These are phyloP conservation scores for Pseudogymnoascus sp. DNA, from an alignment of 2,329 filamentous ascomycete species.

Conservation along the genomic window DNA sequence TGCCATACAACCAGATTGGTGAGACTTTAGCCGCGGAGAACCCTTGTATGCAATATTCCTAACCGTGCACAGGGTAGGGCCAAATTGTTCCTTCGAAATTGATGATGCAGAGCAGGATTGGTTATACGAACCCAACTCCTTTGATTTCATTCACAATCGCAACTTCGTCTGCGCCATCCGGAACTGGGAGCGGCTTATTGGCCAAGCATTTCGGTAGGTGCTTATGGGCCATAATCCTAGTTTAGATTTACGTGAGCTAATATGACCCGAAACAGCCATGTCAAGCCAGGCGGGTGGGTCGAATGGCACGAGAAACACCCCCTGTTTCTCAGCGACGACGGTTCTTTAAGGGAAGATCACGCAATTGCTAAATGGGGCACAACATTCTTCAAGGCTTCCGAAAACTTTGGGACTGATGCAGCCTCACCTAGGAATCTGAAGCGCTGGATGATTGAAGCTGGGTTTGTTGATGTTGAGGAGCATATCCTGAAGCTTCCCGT, in stretches of 20 bases:
- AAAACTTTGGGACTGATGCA: constrained; percentile 27
- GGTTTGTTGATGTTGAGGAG: constrained; percentile 34
- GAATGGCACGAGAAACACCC: constrained; percentile 1
- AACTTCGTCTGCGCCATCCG: not conserved
- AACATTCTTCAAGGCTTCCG: constrained; percentile 33
- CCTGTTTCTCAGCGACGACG: not conserved
- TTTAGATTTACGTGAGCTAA: not conserved
- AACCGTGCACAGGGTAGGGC: constrained; percentile 10
- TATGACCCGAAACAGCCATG: not conserved
- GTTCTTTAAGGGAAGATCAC: constrained; percentile 13
- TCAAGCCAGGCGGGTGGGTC: constrained; percentile 3
- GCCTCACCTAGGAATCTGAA: not conserved
- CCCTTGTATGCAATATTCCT: not conserved
- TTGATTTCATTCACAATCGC: constrained; percentile 17
- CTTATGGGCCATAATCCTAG: not conserved
- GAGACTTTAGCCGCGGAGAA: not conserved
- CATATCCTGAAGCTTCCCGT: constrained; percentile 39
- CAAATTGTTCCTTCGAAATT: constrained; percentile 20
- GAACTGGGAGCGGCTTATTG: not conserved
- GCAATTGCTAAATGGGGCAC: constrained; percentile 17
- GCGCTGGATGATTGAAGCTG: constrained; percentile 24
- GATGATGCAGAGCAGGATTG: constrained; percentile 19
- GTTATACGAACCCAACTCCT: constrained; percentile 11
- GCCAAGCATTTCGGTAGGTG: not conserved
- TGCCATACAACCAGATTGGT: constrained; percentile 8